A percentile compares a stretch with the other conserved stretches of the same genome.
Conservation (phyloP, 2,329 filamentous ascomycete genomes). For the Daldinia sp. region DNA sequence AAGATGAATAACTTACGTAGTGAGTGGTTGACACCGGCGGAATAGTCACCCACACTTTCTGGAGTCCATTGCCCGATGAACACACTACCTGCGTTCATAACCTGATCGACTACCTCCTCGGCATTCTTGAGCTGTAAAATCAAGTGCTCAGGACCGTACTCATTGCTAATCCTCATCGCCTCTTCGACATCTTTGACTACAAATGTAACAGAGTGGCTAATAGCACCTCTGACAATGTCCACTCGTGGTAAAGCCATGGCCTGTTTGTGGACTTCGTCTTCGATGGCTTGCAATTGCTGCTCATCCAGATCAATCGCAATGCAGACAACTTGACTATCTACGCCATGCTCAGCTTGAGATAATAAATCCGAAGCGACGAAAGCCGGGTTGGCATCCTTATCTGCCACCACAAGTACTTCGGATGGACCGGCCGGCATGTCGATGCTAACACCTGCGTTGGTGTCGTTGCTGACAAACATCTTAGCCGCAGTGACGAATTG, state of each 20-base stretch:
- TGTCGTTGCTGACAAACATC: conserved; percentile 98
- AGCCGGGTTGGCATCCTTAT: conserved; percentile 85
- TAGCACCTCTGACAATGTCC: conserved; percentile 89
- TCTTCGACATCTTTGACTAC: conserved; percentile 74
- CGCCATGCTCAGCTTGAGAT: conserved; percentile 94
- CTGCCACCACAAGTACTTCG: conserved; percentile 95
- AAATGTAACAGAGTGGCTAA: conserved; percentile 90
- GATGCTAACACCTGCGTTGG: conserved; percentile 91
- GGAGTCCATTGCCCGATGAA: conserved; percentile 97
- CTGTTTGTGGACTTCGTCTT: conserved; percentile 89
- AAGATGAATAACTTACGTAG: conserved; percentile 73
- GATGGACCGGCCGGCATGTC: conserved; percentile 98
- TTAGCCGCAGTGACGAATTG: conserved; percentile 98
- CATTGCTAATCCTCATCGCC: conserved; percentile 85
- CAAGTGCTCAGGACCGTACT: conserved; percentile 95
- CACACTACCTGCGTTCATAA: conserved; percentile 94
- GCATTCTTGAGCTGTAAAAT: conserved; percentile 89
- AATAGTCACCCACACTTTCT: conserved; percentile 97
- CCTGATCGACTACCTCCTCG: conserved; percentile 74
- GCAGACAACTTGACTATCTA: conserved; percentile 93
- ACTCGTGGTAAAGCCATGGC: conserved; percentile 87
- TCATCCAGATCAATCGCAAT: conserved; percentile 84
- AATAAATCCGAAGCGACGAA: conserved; percentile 96
- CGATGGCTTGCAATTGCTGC: conserved; percentile 78
- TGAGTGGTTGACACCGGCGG: conserved; percentile 96